Percentiles rank a stretch among this genome's conserved stretches.
These are phyloP conservation scores for Aureobasidium sp. DNA, from an alignment of 2,329 filamentous ascomycete genomes.

Conservation along the genomic window DNA sequence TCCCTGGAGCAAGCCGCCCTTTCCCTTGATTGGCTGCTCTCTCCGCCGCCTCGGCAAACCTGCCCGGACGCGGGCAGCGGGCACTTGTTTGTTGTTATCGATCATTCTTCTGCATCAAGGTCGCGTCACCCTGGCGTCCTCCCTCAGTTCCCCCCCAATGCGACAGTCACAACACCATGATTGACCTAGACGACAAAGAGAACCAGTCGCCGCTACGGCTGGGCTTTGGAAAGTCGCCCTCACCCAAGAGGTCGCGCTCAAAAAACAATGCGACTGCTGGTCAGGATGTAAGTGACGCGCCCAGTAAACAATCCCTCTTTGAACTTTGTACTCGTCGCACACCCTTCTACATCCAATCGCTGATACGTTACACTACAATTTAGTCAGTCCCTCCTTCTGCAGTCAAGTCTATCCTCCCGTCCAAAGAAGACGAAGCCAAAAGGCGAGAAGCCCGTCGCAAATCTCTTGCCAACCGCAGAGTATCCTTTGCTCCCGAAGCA, in stretches of 20 bases:
- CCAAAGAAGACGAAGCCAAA: constrained; percentile 53
- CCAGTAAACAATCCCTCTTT: constrained; percentile 19
- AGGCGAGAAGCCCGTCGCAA: constrained; percentile 84
- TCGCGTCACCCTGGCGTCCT: constrained; percentile 10
- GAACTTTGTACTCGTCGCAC: background rate
- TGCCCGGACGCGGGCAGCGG: background rate
- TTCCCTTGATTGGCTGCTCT: too few relatives aligned
- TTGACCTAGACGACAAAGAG: constrained; percentile 26
- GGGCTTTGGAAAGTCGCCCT: constrained; percentile 28
- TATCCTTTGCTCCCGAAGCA: constrained; percentile 95
- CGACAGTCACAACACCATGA: constrained; percentile 14
- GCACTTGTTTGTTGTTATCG: constrained; percentile 10
- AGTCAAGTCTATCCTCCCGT: constrained; percentile 50
- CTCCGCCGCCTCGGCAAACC: background rate
- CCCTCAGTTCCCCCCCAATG: background rate
- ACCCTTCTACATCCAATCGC: background rate
- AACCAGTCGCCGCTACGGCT: constrained; percentile 29
- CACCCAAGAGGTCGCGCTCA: constrained; percentile 67
- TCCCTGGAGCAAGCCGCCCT: too few relatives aligned
- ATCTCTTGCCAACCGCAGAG: constrained; percentile 81
- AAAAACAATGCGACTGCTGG: constrained; percentile 95
- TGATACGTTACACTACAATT: background rate
- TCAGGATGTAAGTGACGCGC: constrained; percentile 68
- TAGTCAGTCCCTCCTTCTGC: constrained; percentile 40
- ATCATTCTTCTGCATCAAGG: constrained; percentile 1